Percentiles rank a stretch among this genome's conserved stretches.
These are phyloP conservation scores for Margaritispora aquatica DNA, from an alignment of 495 filamentous ascomycete species.

Conservation along the genomic window DNA sequence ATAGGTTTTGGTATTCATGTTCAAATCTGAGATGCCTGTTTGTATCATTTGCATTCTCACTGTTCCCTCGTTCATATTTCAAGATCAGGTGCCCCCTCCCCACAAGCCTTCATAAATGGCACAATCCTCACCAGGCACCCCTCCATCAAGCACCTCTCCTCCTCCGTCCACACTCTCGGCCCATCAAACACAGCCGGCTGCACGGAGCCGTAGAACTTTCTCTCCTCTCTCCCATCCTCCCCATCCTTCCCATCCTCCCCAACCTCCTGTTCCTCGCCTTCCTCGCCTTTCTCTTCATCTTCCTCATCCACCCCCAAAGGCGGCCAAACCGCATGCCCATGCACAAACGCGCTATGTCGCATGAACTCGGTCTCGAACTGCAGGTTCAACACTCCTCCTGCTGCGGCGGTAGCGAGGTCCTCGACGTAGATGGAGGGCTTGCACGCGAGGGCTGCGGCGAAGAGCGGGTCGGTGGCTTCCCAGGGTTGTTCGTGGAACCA, in stretches of 20 bases:
- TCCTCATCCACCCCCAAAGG: not conserved
- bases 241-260: too few species aligned
- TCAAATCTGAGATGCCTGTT: too few species aligned
- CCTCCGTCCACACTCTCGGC: not conserved
- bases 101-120: constrained; percentile 9
- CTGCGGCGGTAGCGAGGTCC: not conserved
- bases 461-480: constrained; percentile 10
- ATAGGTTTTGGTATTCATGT: too few species aligned
- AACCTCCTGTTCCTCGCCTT: too few species aligned
- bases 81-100: not conserved
- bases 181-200: constrained; percentile 14
- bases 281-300: not conserved
- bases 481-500: constrained; percentile 11
- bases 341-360: constrained; percentile 13
- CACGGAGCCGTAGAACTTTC: constrained; percentile 10
- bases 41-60: too few species aligned
- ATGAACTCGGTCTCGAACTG: constrained; percentile 13
- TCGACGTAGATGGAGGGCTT: constrained; percentile 13
- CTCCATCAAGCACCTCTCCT: constrained; percentile 3
- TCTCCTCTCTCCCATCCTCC: not conserved
- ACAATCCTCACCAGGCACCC: constrained; percentile 10
- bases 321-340: constrained; percentile 11
- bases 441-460: not conserved
- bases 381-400: constrained; percentile 3
- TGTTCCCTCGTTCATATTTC: not conserved